Conservation (phyloP, 768 basidiomycete species). For the Tricholoma hemisulphureum region DNA sequence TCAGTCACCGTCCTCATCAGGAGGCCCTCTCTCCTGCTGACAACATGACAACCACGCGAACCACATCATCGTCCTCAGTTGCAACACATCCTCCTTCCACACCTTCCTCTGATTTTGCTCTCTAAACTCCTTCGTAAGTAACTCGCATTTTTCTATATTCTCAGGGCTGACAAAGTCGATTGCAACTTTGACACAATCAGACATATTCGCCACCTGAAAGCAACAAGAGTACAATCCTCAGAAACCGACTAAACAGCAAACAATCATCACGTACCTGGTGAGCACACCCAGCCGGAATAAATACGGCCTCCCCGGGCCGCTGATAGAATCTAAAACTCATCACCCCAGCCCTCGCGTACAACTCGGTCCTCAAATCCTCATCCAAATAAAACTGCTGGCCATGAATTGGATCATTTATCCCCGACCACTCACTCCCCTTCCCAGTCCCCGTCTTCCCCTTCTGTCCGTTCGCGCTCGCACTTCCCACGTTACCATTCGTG, state of each 20-base stretch:
- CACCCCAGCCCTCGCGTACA: constrained; percentile 68
- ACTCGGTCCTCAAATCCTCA: constrained; percentile 57
- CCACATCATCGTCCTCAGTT: constrained; percentile 92
- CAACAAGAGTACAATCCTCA: not conserved
- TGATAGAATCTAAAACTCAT: constrained; percentile 85
- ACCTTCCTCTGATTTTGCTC: constrained; percentile 82
- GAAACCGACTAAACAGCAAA: not conserved
- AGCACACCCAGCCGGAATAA: constrained; percentile 92
- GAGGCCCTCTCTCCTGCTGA: constrained; percentile 27
- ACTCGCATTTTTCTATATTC: constrained; percentile 84
- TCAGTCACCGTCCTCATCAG: not conserved
- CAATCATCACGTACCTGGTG: constrained; percentile 61
- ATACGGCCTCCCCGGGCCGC: constrained; percentile 87
- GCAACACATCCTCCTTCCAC: constrained; percentile 95
- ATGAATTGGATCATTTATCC: constrained; percentile 78
- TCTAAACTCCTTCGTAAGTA: constrained; percentile 84
- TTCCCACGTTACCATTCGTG: not conserved
- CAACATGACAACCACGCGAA: constrained; percentile 82
- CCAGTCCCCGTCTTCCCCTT: not conserved
- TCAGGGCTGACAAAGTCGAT: constrained; percentile 94
- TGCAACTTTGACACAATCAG: constrained; percentile 96
- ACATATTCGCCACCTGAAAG: constrained; percentile 78
- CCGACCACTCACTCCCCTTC: constrained; percentile 42
- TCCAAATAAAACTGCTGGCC: constrained; percentile 88
- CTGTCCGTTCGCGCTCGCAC: not conserved